Evolutionary conservation across 176 grass and related monocot genomes (phyloP).

Genomic region (Aegilops umbellulata): DNA sequence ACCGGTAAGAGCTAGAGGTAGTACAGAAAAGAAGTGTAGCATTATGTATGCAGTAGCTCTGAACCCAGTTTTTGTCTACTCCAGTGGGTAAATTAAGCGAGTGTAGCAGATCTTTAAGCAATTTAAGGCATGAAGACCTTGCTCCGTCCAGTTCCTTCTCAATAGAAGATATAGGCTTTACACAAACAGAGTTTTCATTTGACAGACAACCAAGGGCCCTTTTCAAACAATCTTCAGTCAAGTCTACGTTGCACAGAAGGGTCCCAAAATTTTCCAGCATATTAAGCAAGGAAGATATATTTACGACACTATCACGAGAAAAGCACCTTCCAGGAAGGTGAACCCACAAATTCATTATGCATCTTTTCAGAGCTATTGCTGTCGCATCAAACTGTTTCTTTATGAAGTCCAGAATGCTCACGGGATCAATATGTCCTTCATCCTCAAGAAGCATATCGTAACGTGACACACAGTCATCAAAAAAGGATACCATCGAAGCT

Average conservation of each 20-base stretch:
- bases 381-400: slow-evolving; percentile 49
- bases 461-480: slow-evolving; percentile 46
- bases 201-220: slow-evolving; percentile 26
- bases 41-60: slow-evolving; percentile 58
- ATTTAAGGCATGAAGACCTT: slow-evolving; percentile 39
- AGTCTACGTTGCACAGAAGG: slow-evolving; percentile 30
- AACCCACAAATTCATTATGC: slow-evolving; percentile 42
- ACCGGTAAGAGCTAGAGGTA: slow-evolving; percentile 59
- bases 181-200: not conserved
- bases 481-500: slow-evolving; percentile 51
- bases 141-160: slow-evolving; percentile 36
- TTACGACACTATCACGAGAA: slow-evolving; percentile 21
- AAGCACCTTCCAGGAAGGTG: slow-evolving; percentile 53
- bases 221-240: slow-evolving; percentile 47
- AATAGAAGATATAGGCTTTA: not conserved
- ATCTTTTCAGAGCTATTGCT: slow-evolving; percentile 35
- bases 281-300: slow-evolving; percentile 35
- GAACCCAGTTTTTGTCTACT: slow-evolving; percentile 31
- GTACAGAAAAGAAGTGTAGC: slow-evolving; percentile 79
- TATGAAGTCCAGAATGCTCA: slow-evolving; percentile 46
- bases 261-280: slow-evolving; percentile 30
- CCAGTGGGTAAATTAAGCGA: slow-evolving; percentile 34
- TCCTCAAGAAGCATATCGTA: slow-evolving; percentile 52
- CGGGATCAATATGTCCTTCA: not conserved
- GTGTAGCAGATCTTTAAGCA: slow-evolving; percentile 41